phyloP scores from a whole-genome alignment of 371 early-diverging fungal species.

The Mortierella sp. region DNA sequence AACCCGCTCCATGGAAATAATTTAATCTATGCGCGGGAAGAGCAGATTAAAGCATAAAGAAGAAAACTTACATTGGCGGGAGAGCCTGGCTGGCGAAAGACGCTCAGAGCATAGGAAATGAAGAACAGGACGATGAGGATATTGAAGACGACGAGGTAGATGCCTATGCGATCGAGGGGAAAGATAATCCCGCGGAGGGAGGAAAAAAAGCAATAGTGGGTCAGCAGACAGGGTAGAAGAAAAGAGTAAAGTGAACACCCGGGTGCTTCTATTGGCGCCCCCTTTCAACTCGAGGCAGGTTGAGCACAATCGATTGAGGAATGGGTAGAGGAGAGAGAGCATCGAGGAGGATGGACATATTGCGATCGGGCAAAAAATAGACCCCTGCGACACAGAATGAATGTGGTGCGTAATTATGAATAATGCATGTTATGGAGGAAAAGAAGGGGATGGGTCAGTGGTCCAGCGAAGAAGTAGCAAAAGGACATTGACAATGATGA shows the following conservation, averaged over 20 bases:
- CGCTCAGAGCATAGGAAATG: slow-evolving; percentile 43
- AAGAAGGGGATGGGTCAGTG: neutral
- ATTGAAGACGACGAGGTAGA: slow-evolving; percentile 39
- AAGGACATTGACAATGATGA: neutral
- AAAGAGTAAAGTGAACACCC: neutral
- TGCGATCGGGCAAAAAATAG: neutral
- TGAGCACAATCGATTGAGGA: neutral
- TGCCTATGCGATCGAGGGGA: slow-evolving; percentile 9
- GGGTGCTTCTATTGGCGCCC: neutral
- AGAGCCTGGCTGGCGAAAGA: slow-evolving; percentile 39
- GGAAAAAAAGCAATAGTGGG: neutral
- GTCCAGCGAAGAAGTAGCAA: neutral
- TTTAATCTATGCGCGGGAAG: neutral
- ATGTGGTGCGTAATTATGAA: neutral
- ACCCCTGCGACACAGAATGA: neutral
- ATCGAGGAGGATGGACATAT: neutral
- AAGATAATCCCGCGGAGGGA: neutral
- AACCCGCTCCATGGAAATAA: neutral
- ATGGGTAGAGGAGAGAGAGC: neutral
- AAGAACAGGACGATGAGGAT: slow-evolving; percentile 28
- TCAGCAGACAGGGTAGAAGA: neutral
- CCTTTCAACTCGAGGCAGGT: neutral
- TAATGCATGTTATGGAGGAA: neutral
- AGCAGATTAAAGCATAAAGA: neutral
- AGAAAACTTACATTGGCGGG: slow-evolving; percentile 36